Evolutionary conservation across 805 yeast species (phyloP), one percentile per base, ranked within the genome.

Genomic region (Tanozyma kutaoensis): DNA sequence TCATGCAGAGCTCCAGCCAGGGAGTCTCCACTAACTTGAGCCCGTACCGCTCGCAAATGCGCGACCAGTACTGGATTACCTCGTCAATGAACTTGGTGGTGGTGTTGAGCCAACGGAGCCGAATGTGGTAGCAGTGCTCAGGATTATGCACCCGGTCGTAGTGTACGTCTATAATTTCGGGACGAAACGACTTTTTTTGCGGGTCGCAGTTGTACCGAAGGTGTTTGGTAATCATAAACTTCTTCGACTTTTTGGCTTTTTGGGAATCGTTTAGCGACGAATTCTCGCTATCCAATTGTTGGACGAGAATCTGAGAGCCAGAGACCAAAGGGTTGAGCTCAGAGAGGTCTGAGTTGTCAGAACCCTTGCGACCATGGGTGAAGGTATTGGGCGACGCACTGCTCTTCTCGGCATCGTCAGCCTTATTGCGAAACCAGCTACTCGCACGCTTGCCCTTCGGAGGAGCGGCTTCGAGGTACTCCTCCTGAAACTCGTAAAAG

Each of bases 91-190:
- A 52, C 44, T 79, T 80, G 2, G 93, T 78, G 0, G 97, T 84
- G 0, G 94, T 74, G 33, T 79, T 82, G 18, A 88, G 55, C 99
- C 99, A 91, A 46, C 91, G 96, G 10, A 88, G 49, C 25, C 95
- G 61, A 18, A 91, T 66, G 43, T 88, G 97, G 55, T 76, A 91
- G 45, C 96, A 86, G 42, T 86, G 94, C 38, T 80, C 88, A 0
- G 96, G 95, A 44, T 86, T 88, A 47, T 85, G 95, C 3, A 86
- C 86, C 24, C 76, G 66, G 46, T 91, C 99, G 43, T 82, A 81
- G 50, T 88, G 96, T 1, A 91, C 84, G 5, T 73, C 72, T 24
- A 85, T 60, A 3, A 74, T 50, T 39, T 91, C 98, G 0, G 78
- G 77, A 30, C 85, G 69, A 48, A 72, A 73, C 0, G 95, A 82